Base-by-base conservation (phyloP, 176 grass and related monocot species). In the Tillandsia leiboldiana region DNA sequence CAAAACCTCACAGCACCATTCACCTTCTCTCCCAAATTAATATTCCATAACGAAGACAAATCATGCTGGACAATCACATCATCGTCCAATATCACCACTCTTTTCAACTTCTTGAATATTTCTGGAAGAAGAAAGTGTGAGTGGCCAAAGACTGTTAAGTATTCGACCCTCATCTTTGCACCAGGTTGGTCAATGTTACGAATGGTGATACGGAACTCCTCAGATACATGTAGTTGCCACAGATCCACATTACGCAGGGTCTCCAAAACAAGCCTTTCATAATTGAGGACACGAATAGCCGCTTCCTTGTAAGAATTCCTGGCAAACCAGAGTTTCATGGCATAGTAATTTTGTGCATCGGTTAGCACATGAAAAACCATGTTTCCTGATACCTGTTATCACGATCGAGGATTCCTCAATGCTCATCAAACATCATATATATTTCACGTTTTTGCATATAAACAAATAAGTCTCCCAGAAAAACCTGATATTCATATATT, bases 51-150 rank as follows among this genome's bases (percentile, higher is more conserved):
- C 62, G 52, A 74, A 77, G 84, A 96, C 68, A 96, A 70, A 73
- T 88, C 87, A 59, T 72, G 79, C 74, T 91, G 84, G 64, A 96
- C 87, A 84, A 96, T 79, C 73, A 96, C 76, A 81, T 96, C 91
- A 85, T 96, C 91, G 49, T 91, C 91, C 20, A 96, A 78, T 66
- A 96, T 52, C 8, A 96, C 49, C 1, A 85, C 72, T 72, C 63
- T 83, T 12, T 53, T 79, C 58, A 66, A 65, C 26, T 42, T 80
- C 67, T 70, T 51, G 51, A 76, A 73, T 76, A 80, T 48, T 50
- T 70, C 68, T 0, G 68, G 68, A 52, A 70, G 50, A 26, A 70
- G 23, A 51, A 70, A 70, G 20, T 70, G 68, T 2, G 68, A 70
- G 18, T 70, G 49, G 26, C 68, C 49, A 26, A 70, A 70, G 26